Evolutionary conservation across 176 grass and related monocot species (phyloP).

Genomic region (Phyllostachys edulis): DNA sequence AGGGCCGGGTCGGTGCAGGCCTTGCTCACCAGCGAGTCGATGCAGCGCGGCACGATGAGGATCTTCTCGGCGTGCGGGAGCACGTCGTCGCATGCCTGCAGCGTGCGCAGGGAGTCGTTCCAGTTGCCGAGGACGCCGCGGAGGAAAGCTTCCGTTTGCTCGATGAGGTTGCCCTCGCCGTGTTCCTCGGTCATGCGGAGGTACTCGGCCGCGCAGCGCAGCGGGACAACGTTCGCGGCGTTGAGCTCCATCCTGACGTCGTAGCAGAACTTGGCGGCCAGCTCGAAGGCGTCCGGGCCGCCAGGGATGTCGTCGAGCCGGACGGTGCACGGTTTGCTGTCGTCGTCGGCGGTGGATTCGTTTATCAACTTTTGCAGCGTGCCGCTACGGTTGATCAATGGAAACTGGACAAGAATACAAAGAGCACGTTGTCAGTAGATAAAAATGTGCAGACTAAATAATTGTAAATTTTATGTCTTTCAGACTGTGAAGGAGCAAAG

Average conservation of each 20-base stretch:
- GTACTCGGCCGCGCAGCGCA: constrained; percentile 62
- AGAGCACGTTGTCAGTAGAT: neutral
- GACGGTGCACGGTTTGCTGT: constrained; percentile 32
- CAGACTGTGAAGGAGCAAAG: neutral
- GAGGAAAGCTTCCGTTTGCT: constrained; percentile 58
- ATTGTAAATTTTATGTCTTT: neutral
- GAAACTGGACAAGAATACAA: constrained; percentile 43
- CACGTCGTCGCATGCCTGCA: constrained; percentile 56
- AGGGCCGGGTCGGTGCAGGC: constrained; percentile 65
- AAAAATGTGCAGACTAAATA: neutral
- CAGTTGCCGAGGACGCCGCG: constrained; percentile 52
- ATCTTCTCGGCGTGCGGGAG: constrained; percentile 62
- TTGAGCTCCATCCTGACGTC: constrained; percentile 48
- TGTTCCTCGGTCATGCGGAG: constrained; percentile 62
- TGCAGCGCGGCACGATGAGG: constrained; percentile 53
- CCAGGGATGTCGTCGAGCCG: constrained; percentile 64
- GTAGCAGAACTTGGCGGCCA: constrained; percentile 23
- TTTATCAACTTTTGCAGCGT: constrained; percentile 59
- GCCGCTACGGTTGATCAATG: constrained; percentile 56
- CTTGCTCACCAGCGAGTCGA: constrained; percentile 67
- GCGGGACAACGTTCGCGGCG: constrained; percentile 50
- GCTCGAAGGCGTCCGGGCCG: constrained; percentile 52
- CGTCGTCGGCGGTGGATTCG: constrained; percentile 11
- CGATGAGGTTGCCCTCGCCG: constrained; percentile 65
- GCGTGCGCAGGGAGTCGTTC: constrained; percentile 47